Conservation (phyloP, 2,329 filamentous ascomycete species). For the Paecilomyces formosus region DNA sequence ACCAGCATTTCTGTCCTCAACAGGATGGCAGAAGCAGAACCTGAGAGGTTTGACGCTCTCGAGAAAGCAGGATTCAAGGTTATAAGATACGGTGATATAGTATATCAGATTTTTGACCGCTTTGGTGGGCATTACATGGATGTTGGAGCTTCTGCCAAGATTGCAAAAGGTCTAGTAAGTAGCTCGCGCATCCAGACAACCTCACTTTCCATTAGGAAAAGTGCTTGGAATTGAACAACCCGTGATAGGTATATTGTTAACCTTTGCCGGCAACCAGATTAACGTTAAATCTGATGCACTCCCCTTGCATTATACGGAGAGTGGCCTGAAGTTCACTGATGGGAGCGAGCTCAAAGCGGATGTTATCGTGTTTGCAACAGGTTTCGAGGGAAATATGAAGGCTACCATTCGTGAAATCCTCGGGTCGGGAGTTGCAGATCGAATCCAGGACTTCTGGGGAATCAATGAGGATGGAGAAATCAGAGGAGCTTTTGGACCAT, state of each 20-base stretch:
- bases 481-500: conserved; percentile 33
- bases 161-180: conserved; percentile 27
- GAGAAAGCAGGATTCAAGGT: conserved; percentile 35
- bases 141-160: conserved; percentile 35
- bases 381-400: conserved; percentile 39
- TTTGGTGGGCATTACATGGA: conserved; percentile 44
- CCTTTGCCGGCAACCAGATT: too few relatives aligned
- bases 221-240: too few relatives aligned
- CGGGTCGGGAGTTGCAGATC: conserved; percentile 32
- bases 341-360: conserved; percentile 37
- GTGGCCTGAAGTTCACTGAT: conserved; percentile 38
- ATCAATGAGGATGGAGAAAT: conserved; percentile 43
- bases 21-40: conserved; percentile 21
- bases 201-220: too few relatives aligned
- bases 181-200: not conserved
- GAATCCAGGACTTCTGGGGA: conserved; percentile 39
- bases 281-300: conserved; percentile 34
- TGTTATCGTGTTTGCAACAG: conserved; percentile 41
- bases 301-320: conserved; percentile 27
- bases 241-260: too few relatives aligned
- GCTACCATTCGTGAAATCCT: conserved; percentile 31
- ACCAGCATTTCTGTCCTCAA: conserved; percentile 22
- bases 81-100: conserved; percentile 30
- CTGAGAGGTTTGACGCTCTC: conserved; percentile 34
- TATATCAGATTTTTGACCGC: conserved; percentile 33